phyloP scores from a whole-genome alignment of 805 yeast genomes.

The Zygosaccharomyces bisporus region DNA sequence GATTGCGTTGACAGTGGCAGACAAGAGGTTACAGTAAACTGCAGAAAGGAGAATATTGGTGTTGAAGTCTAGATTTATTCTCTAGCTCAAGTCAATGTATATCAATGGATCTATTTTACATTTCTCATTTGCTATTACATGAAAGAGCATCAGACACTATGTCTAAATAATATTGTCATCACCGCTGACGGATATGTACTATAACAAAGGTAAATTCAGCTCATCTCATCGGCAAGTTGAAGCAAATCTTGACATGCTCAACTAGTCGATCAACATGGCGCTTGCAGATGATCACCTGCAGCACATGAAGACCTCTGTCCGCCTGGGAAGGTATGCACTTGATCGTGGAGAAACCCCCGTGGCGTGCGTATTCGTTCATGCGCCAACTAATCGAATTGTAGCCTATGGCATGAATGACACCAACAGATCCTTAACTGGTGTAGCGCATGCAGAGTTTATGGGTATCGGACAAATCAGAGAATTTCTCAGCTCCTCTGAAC shows the following conservation, averaged over 20 bases:
- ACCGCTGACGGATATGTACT: constrained; percentile 2
- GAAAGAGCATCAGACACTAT: too few species aligned
- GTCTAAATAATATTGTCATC: too few species aligned
- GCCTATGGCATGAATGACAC: constrained; percentile 85
- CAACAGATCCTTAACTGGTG: constrained; percentile 78
- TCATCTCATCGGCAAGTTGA: not conserved
- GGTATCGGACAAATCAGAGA: constrained; percentile 58
- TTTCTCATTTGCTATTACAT: too few species aligned
- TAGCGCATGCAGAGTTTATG: constrained; percentile 87
- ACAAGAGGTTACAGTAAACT: too few species aligned
- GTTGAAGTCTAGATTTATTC: too few species aligned
- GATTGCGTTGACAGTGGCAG: too few species aligned
- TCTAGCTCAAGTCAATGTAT: too few species aligned
- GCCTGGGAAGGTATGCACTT: constrained; percentile 62
- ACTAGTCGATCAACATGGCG: not conserved
- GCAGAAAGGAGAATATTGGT: too few species aligned
- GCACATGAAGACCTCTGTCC: constrained; percentile 51
- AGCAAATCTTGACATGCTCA: not conserved
- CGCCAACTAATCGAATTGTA: constrained; percentile 44
- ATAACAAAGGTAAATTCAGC: not conserved
- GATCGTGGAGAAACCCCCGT: constrained; percentile 76
- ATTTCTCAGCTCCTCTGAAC: constrained; percentile 21
- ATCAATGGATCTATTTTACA: too few species aligned
- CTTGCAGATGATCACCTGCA: constrained; percentile 16
- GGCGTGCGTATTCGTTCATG: constrained; percentile 66